Percentiles rank a stretch among this genome's conserved stretches.
phyloP scores from a whole-genome alignment of 2,329 filamentous ascomycete species.

The Colletotrichum siamense region DNA sequence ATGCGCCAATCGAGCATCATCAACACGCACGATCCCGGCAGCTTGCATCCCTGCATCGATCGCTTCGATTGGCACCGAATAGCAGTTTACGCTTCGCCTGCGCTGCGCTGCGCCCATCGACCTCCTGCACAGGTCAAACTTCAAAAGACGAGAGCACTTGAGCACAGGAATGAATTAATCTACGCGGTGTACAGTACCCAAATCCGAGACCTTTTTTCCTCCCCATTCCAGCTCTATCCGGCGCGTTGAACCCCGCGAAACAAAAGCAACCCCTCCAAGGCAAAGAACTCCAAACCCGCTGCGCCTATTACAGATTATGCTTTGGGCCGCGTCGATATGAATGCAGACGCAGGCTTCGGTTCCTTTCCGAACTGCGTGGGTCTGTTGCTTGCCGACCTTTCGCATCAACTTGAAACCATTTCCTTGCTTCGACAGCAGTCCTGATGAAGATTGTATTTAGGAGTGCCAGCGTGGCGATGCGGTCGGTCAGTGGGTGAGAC shows the following conservation, averaged over 20 bases:
- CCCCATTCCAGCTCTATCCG: neutral
- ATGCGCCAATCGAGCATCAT: constrained; percentile 3
- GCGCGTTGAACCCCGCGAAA: neutral
- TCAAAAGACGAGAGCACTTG: neutral
- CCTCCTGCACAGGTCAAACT: neutral
- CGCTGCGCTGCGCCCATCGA: neutral
- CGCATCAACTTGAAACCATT: neutral
- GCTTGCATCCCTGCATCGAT: constrained; percentile 20
- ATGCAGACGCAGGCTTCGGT: neutral
- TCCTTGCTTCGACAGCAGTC: neutral
- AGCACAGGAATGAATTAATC: constrained; percentile 3
- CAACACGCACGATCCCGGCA: constrained; percentile 10
- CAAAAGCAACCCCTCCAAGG: neutral
- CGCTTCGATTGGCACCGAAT: neutral
- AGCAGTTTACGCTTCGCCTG: neutral
- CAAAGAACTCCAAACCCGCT: neutral
- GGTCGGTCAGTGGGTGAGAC: neutral
- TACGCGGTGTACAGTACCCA: constrained; percentile 12
- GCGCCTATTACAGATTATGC: neutral
- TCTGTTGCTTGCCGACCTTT: neutral
- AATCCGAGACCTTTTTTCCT: neutral
- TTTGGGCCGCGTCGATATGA: neutral
- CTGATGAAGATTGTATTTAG: neutral
- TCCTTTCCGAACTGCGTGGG: neutral
- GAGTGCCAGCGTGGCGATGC: neutral